Evolutionary conservation across 208 protist species (phyloP).

Genomic region (Crithidia brevicula): DNA sequence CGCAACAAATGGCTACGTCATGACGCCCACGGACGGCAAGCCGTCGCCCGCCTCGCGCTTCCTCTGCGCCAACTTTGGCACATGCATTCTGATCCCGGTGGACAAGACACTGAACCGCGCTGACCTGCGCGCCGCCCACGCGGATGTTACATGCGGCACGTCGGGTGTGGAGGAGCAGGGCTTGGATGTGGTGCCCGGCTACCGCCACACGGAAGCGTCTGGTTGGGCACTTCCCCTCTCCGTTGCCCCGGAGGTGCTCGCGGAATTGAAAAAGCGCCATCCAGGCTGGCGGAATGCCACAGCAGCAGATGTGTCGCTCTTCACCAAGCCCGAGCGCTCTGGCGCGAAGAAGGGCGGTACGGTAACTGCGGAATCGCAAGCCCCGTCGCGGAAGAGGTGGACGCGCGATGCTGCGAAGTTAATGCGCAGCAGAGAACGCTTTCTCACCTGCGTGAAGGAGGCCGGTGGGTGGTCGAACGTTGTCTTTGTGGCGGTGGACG

Average conservation of each 20-base stretch:
- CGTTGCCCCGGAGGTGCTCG: conserved; percentile 32
- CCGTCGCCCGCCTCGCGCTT: conserved; percentile 52
- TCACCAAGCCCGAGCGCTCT: conserved; percentile 14
- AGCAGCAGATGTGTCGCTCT: conserved; percentile 35
- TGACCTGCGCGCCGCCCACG: conserved; percentile 29
- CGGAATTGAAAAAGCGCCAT: conserved; percentile 32
- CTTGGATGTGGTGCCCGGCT: conserved; percentile 56
- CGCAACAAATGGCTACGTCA: neutral
- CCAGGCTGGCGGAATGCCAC: conserved; percentile 35
- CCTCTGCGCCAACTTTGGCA: conserved; percentile 32
- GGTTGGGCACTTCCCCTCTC: conserved; percentile 57
- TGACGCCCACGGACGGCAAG: conserved; percentile 11
- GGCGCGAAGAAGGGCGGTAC: neutral
- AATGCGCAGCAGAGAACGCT: conserved; percentile 36
- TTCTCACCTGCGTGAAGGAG: conserved; percentile 28
- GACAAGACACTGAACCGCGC: conserved; percentile 33
- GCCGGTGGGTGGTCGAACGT: conserved; percentile 44
- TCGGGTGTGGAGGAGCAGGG: conserved; percentile 2
- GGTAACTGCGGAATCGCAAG: neutral
- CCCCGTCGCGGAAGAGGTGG: neutral
- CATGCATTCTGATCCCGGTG: conserved; percentile 52
- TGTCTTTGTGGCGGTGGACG: conserved; percentile 57
- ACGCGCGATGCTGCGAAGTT: conserved; percentile 17
- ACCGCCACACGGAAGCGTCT: conserved; percentile 27
- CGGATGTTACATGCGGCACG: neutral